Percentiles rank a stretch among this genome's conserved stretches.
Conservation (phyloP, 805 yeast genomes). For the Schizosaccharomyces cryophilus region DNA sequence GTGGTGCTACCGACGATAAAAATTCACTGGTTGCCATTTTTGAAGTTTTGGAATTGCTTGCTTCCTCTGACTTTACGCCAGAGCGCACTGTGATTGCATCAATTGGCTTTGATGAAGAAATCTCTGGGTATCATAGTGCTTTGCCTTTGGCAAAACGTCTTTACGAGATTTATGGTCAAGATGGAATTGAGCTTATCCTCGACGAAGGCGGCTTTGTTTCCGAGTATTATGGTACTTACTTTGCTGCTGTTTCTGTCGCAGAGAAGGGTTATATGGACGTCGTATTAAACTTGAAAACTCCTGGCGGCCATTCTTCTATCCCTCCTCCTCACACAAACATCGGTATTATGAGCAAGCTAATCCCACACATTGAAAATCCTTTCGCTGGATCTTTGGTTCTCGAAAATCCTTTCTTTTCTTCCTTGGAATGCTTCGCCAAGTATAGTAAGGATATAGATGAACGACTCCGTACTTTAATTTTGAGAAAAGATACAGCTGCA, state of each 20-base stretch:
- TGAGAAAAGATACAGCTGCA: constrained; percentile 5
- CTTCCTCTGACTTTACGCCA: constrained; percentile 31
- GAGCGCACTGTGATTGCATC: constrained; percentile 37
- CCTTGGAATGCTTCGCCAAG: constrained; percentile 39
- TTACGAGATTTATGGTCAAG: constrained; percentile 29
- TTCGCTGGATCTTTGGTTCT: constrained; percentile 23
- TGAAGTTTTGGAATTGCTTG: constrained; percentile 36
- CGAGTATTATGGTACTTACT: constrained; percentile 8
- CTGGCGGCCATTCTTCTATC: constrained; percentile 62
- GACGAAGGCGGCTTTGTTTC: constrained; percentile 46
- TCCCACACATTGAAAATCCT: constrained; percentile 34
- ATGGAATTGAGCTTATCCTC: constrained; percentile 36
- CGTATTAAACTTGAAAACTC: constrained; percentile 25
- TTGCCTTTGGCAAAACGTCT: constrained; percentile 22
- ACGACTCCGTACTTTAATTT: constrained; percentile 8
- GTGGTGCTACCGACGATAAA: constrained; percentile 62
- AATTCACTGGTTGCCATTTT: constrained; percentile 38
- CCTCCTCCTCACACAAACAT: constrained; percentile 67
- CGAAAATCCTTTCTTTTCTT: constrained; percentile 34
- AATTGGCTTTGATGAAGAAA: constrained; percentile 65
- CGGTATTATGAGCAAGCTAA: constrained; percentile 42
- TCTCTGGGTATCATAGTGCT: constrained; percentile 42
- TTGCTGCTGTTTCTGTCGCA: constrained; percentile 31
- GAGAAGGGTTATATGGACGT: constrained; percentile 38
- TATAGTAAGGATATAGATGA: constrained; percentile 17